Evolutionary conservation across 1,139 yeast genomes (phyloP), one percentile per base, ranked within the genome.

Genomic region (Suhomyces guaymorum): DNA sequence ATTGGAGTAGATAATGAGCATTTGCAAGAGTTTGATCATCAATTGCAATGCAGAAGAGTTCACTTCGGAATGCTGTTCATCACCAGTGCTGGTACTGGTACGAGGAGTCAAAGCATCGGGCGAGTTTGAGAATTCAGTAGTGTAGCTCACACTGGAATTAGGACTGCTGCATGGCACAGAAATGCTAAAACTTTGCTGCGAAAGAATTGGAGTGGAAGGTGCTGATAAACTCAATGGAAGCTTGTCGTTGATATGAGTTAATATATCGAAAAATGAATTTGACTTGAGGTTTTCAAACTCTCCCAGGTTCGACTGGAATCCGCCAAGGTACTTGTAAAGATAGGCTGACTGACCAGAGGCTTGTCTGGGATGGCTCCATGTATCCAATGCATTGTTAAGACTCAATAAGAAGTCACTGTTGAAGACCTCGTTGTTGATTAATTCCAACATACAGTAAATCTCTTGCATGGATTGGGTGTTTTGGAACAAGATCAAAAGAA

Each of bases 161-260:
- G 42, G 42, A 12, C 42, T 38, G 17, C 14, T 32, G 18, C 24
- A 32, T 7, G 33, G 21, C 7, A 33, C 11, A 6, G 29, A 15
- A 5, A 26, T 15, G 15, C 30, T 12, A 26, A 46, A 46, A 4
- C 34, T 41, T 12, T 46, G 43, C 33, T 54, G 64, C 8, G 44
- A 39, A 17, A 63, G 37, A 8, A 68, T 53, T 14, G 75, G 75
- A 6, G 75, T 69, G 1, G 70, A 57, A 5, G 75, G 74, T 6
- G 75, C 75, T 12, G 72, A 64, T 32, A 69, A 54, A 49, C 73
- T 66, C 42, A 70, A 57, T 1, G 75, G 75, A 29, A 67, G 53
- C 37, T 57, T 59, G 48, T 70, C 75, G 46, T 66, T 66, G 22
- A 69, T 50, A 41, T 68, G 74, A 26, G 55, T 42, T 11, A 69